A percentile compares a stretch with the other conserved stretches of the same genome.
phyloP scores from a whole-genome alignment of 305 asterid genomes.

The Solanum chacoense region DNA sequence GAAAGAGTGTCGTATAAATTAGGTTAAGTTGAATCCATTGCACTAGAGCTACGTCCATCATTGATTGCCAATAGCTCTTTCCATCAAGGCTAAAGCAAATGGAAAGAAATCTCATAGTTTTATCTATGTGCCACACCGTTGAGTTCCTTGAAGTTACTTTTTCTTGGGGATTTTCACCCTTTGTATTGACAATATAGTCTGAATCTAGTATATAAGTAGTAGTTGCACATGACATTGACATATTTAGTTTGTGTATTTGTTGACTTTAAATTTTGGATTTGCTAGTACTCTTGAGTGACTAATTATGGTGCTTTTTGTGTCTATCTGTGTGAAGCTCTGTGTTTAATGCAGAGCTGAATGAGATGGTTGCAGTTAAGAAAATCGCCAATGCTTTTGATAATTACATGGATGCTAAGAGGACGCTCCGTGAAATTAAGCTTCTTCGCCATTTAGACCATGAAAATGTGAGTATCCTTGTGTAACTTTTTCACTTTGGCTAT shows the following conservation, averaged over 20 bases:
- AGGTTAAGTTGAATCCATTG: not conserved
- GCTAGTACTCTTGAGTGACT: not conserved
- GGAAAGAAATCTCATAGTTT: not conserved
- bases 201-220: no score
- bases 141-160: not conserved
- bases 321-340: slow-evolving; percentile 43
- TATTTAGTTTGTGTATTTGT: not conserved
- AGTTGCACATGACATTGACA: no score
- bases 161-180: no score
- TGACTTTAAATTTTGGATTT: not conserved
- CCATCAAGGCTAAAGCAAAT: not conserved
- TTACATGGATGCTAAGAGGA: slow-evolving; percentile 51
- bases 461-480: slow-evolving; percentile 14
- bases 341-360: slow-evolving; percentile 67
- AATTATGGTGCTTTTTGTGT: not conserved
- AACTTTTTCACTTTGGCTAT: not conserved
- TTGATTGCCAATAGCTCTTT: not conserved
- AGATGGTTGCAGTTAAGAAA: slow-evolving; percentile 93
- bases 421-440: slow-evolving; percentile 38
- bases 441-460: slow-evolving; percentile 41
- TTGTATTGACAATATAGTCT: no score
- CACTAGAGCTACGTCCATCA: not conserved
- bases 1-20: not conserved
- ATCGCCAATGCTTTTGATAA: slow-evolving; percentile 84
- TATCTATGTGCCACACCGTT: not conserved